phyloP scores from a whole-genome alignment of 495 filamentous ascomycete genomes.

The Amphirosellinia nigrospora region DNA sequence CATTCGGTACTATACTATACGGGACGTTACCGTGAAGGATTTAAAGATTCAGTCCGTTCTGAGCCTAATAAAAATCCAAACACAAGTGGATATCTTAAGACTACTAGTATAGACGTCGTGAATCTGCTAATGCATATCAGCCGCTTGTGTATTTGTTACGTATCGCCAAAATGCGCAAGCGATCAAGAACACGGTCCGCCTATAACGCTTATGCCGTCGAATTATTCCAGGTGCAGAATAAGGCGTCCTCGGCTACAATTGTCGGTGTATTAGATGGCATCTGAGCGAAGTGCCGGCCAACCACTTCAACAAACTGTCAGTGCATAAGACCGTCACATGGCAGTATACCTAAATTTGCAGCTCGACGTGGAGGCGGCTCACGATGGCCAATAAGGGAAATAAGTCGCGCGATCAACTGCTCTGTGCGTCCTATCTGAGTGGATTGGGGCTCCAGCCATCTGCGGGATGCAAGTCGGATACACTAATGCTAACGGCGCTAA shows the following conservation, averaged over 20 bases:
- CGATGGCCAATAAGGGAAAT: conserved; percentile 10
- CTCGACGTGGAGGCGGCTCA: conserved; percentile 1
- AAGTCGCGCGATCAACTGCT: conserved; percentile 22
- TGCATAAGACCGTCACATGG: conserved; percentile 11
- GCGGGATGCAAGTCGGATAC: conserved; percentile 8
- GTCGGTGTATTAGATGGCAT: background rate
- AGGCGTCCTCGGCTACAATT: background rate
- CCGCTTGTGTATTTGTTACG: background rate
- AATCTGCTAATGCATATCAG: background rate
- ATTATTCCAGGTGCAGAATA: background rate
- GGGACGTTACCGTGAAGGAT: background rate
- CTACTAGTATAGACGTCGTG: background rate
- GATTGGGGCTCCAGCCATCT: background rate
- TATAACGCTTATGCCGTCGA: background rate
- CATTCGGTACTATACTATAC: background rate
- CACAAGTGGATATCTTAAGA: background rate
- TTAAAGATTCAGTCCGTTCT: background rate
- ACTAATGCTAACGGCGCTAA: background rate
- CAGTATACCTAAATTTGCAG: background rate
- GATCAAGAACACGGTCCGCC: background rate
- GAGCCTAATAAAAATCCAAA: background rate
- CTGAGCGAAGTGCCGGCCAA: background rate
- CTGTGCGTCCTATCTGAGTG: background rate
- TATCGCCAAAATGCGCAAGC: background rate
- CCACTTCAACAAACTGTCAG: background rate